These are phyloP conservation scores for Nemophila menziesii DNA, from an alignment of 257 asterid genomes.

Conservation along the genomic window DNA sequence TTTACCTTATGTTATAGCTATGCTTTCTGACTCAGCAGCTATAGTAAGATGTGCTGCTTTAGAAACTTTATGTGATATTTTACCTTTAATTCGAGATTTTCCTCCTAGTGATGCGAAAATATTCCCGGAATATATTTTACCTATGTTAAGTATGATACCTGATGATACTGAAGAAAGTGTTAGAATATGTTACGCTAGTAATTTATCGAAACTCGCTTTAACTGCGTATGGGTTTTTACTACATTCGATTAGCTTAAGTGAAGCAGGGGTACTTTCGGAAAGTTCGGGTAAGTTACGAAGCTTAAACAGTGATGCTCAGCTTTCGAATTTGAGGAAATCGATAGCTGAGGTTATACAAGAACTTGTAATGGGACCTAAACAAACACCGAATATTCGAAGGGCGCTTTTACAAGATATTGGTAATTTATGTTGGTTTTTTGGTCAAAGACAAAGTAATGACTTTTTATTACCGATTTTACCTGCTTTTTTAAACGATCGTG, in stretches of 20 bases:
- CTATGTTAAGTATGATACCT: slow-evolving; percentile 98
- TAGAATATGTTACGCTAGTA: slow-evolving; percentile 93
- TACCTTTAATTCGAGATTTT: slow-evolving; percentile 88
- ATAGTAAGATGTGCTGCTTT: slow-evolving; percentile 97
- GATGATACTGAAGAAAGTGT: slow-evolving; percentile 99
- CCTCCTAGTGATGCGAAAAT: slow-evolving; percentile 99
- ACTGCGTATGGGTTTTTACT: slow-evolving; percentile 93
- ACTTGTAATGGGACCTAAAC: slow-evolving; percentile 99
- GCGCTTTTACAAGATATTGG: slow-evolving; percentile 97
- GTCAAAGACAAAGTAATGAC: slow-evolving; percentile 98
- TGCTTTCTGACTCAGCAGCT: slow-evolving; percentile 95
- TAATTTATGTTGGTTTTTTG: slow-evolving; percentile 97
- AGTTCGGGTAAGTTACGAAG: slow-evolving; percentile 34
- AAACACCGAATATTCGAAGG: slow-evolving; percentile 96
- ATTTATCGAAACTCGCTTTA: slow-evolving; percentile 82
- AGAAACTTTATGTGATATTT: slow-evolving; percentile 92
- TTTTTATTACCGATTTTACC: slow-evolving; percentile 93
- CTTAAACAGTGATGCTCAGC: slow-evolving; percentile 65
- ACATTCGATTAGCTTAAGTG: slow-evolving; percentile 93
- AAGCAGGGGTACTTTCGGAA: slow-evolving; percentile 78
- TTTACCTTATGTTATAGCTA: slow-evolving; percentile 92
- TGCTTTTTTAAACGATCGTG: slow-evolving; percentile 93
- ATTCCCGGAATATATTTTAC: slow-evolving; percentile 94
- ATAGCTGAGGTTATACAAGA: slow-evolving; percentile 97
- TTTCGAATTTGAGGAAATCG: slow-evolving; percentile 81